Evolutionary conservation across 257 asterid genomes (phyloP).

Genomic region (Solanum chiquidenum): DNA sequence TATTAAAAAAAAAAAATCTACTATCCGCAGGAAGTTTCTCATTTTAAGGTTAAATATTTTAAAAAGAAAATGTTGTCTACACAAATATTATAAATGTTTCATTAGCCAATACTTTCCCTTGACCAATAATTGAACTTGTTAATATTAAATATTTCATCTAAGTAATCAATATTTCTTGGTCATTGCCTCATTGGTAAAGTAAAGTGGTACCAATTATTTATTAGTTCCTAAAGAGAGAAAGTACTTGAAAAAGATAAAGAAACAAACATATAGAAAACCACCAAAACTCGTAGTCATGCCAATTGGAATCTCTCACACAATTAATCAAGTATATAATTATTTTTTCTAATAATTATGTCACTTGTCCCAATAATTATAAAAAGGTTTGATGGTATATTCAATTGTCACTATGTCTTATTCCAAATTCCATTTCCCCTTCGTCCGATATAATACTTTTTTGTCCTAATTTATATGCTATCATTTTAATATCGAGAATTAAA

Average conservation of each 20-base stretch:
- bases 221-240: neutral
- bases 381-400: neutral
- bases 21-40: neutral
- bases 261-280: neutral
- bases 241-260: too few species aligned
- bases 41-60: neutral
- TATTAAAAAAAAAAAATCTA: too few species aligned
- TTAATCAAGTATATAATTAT: neutral
- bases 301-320: neutral
- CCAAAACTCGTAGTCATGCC: neutral
- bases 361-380: neutral
- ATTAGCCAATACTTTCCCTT: neutral
- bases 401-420: neutral
- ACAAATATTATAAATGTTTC: neutral
- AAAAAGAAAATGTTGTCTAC: neutral
- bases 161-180: neutral
- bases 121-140: neutral
- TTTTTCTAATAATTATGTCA: neutral
- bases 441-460: neutral
- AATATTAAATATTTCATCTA: neutral
- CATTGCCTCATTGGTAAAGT: neutral
- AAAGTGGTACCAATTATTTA: neutral
- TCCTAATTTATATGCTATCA: too few species aligned
- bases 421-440: neutral
- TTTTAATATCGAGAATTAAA: too few species aligned